phyloP scores from a whole-genome alignment of 2,329 filamentous ascomycete genomes.

The Grosmannia huntii region DNA sequence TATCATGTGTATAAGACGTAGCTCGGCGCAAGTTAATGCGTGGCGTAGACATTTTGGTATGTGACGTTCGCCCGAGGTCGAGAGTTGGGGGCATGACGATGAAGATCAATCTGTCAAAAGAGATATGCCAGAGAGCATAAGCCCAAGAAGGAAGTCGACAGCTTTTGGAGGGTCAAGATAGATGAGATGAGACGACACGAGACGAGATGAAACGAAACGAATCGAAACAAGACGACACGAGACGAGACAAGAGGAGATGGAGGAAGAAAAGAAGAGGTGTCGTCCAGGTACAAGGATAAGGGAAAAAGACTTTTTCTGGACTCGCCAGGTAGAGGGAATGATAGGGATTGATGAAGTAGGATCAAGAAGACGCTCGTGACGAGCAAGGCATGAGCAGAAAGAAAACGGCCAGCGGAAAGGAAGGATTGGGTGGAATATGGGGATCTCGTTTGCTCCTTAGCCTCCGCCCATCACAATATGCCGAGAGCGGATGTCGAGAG shows the following conservation, averaged over 20 bases:
- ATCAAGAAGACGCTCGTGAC: not conserved
- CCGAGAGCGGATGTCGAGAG: not conserved
- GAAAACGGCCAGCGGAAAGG: not conserved
- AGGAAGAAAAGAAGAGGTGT: not conserved
- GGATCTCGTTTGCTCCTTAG: not conserved
- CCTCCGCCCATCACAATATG: constrained; percentile 1
- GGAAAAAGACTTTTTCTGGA: not conserved
- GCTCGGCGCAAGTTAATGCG: constrained; percentile 46
- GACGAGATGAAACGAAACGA: not conserved
- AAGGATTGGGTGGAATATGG: not conserved
- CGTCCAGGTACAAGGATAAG: not conserved
- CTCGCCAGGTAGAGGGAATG: not conserved
- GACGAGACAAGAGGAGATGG: not conserved
- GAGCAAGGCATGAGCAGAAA: not conserved
- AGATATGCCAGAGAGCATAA: no score
- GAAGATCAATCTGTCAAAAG: not conserved
- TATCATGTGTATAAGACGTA: constrained; percentile 44
- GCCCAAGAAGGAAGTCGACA: not conserved
- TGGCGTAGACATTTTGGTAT: constrained; percentile 38
- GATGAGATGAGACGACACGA: not conserved
- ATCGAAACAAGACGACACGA: not conserved
- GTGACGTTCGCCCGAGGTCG: constrained; percentile 28
- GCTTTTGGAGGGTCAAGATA: not conserved
- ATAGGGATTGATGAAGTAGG: not conserved
- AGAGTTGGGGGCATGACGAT: constrained; percentile 32